Evolutionary conservation across 768 basidiomycete species (phyloP).

Genomic region (Amanita polypyramis): DNA sequence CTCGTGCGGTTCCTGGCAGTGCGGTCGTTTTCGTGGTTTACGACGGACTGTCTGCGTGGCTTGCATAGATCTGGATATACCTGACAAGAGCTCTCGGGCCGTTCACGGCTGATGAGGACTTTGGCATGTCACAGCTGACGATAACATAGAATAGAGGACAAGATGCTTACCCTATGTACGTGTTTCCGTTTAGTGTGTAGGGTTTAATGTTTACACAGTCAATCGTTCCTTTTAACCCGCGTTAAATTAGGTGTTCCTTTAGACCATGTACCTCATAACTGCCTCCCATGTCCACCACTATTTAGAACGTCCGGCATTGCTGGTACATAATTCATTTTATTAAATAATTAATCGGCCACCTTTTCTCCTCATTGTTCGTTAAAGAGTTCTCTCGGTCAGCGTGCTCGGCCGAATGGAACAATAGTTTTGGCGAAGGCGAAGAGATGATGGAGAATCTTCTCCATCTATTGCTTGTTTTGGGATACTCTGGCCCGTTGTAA

Average conservation of each 20-base stretch:
- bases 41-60: conserved; percentile 51
- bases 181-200: not conserved
- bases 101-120: too few species aligned
- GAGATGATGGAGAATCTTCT: not conserved
- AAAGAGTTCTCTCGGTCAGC: not conserved
- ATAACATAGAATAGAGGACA: not conserved
- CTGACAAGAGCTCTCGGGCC: not conserved
- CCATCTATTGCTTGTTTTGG: conserved; percentile 1
- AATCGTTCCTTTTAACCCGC: not conserved
- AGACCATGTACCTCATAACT: not conserved
- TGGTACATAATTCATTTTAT: not conserved
- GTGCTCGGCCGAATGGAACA: not conserved
- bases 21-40: conserved; percentile 92
- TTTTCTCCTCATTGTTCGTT: not conserved
- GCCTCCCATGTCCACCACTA: not conserved
- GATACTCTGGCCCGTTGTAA: not conserved
- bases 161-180: not conserved
- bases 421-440: not conserved
- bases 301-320: not conserved
- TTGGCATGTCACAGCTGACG: not conserved
- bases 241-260: not conserved
- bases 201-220: not conserved
- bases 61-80: conserved; percentile 19
- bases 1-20: conserved; percentile 78
- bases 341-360: not conserved